phyloP scores from a whole-genome alignment of 805 yeast species.

The Spathaspora sp. region DNA sequence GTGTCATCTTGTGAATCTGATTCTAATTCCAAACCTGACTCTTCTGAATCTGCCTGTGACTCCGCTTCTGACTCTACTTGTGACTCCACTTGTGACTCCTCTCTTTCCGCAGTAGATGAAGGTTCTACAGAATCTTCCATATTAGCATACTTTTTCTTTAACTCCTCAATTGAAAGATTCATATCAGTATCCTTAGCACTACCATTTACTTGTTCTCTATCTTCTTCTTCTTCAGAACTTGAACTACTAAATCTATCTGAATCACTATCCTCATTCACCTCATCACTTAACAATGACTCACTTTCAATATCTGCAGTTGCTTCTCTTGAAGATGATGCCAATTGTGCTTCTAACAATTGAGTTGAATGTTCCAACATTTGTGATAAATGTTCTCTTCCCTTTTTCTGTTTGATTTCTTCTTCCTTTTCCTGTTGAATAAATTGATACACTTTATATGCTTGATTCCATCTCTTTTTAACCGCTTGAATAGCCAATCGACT shows the following conservation, averaged over 20 bases:
- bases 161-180: constrained; percentile 51
- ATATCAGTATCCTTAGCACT: constrained; percentile 24
- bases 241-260: constrained; percentile 9
- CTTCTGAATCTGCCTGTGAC: constrained; percentile 5
- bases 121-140: constrained; percentile 21
- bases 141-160: constrained; percentile 52
- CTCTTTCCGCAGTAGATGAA: constrained; percentile 14
- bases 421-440: constrained; percentile 72
- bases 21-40: constrained; percentile 11
- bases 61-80: constrained; percentile 8
- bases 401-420: constrained; percentile 72
- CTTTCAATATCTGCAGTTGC: constrained; percentile 22
- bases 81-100: constrained; percentile 7
- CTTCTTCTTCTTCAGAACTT: constrained; percentile 16
- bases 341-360: constrained; percentile 81
- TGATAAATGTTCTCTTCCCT: constrained; percentile 83
- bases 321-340: constrained; percentile 32
- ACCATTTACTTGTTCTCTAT: constrained; percentile 17
- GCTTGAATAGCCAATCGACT: constrained; percentile 82
- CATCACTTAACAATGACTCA: constrained; percentile 6
- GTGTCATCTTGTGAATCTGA: constrained; percentile 8
- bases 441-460: constrained; percentile 79
- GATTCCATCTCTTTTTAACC: constrained; percentile 85
- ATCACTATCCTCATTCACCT: constrained; percentile 13
- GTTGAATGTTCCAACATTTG: constrained; percentile 91